A percentile compares a stretch with the other conserved stretches of the same genome.
These are phyloP conservation scores for Holtermanniella nyarrowii DNA, from an alignment of 768 basidiomycete genomes.

Conservation along the genomic window DNA sequence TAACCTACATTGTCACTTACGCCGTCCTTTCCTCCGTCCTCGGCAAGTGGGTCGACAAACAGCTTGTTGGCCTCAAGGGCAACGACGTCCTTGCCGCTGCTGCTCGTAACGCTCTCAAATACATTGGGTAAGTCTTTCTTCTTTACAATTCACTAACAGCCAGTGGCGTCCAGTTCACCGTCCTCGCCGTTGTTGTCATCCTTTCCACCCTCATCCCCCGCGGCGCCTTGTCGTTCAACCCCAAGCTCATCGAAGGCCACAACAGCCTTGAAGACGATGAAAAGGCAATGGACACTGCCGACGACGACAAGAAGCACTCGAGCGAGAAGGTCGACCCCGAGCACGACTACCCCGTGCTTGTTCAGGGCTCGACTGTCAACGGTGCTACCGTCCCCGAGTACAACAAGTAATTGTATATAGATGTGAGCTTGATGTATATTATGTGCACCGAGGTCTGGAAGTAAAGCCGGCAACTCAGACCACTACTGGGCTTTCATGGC, in stretches of 20 bases:
- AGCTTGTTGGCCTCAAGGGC: constrained; percentile 6
- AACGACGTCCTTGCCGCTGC: constrained; percentile 1
- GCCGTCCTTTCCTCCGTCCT: constrained; percentile 30
- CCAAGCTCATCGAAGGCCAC: constrained; percentile 20
- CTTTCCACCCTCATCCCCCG: constrained; percentile 24
- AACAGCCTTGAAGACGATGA: constrained; percentile 2
- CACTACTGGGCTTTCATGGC: too few species aligned
- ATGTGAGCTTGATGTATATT: too few species aligned
- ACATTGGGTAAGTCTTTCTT: constrained; percentile 9
- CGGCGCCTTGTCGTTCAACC: constrained; percentile 34
- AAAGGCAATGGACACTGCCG: too few species aligned
- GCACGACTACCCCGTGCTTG: too few species aligned
- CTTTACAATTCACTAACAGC: not conserved
- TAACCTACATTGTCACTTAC: constrained; percentile 23
- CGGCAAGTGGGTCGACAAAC: constrained; percentile 31
- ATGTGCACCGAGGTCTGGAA: too few species aligned
- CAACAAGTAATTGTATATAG: too few species aligned
- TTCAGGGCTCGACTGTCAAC: too few species aligned
- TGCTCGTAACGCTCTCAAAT: constrained; percentile 14
- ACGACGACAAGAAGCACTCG: too few species aligned
- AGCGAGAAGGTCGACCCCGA: too few species aligned
- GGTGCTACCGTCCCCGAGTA: too few species aligned
- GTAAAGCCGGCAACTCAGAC: too few species aligned
- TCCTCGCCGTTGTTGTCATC: constrained; percentile 29
- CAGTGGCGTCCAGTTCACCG: constrained; percentile 27